Conservation (phyloP, 495 filamentous ascomycete genomes). For the Penicillium crystallinum region DNA sequence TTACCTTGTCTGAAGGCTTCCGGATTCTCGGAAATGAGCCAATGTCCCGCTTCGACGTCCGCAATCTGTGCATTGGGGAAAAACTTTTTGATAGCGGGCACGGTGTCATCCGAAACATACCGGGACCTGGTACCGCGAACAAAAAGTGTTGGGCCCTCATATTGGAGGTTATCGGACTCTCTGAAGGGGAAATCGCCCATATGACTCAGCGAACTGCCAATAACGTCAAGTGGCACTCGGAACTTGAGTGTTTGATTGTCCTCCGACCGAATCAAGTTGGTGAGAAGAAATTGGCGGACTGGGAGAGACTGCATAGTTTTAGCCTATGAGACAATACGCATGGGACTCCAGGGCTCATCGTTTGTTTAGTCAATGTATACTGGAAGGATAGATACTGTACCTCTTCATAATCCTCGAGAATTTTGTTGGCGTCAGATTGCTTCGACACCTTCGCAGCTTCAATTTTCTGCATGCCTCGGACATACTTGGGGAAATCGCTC, state of each 20-base stretch:
- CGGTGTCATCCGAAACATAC: constrained; percentile 83
- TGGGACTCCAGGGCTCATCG: not conserved
- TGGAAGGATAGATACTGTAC: constrained; percentile 25
- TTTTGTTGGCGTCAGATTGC: constrained; percentile 72
- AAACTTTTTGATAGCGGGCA: constrained; percentile 83
- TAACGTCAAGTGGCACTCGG: constrained; percentile 55
- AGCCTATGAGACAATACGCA: not conserved
- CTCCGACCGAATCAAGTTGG: constrained; percentile 65
- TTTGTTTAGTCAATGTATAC: not conserved
- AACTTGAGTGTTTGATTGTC: constrained; percentile 44
- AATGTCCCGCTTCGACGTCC: constrained; percentile 87
- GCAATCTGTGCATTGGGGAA: constrained; percentile 77
- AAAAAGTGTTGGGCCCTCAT: constrained; percentile 73
- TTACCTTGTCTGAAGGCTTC: constrained; percentile 77
- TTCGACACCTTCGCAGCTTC: constrained; percentile 56
- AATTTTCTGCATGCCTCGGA: constrained; percentile 78
- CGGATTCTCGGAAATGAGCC: constrained; percentile 91
- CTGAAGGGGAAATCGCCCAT: constrained; percentile 81
- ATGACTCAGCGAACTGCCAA: constrained; percentile 53
- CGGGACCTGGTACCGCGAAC: constrained; percentile 75
- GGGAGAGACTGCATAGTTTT: constrained; percentile 49
- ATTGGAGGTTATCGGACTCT: constrained; percentile 49
- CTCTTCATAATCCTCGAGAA: constrained; percentile 71
- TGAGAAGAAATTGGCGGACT: constrained; percentile 88
- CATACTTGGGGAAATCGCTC: constrained; percentile 73